Evolutionary conservation across 352 stramenopile genomes (phyloP).

Genomic region (Phytophthora quininea): DNA sequence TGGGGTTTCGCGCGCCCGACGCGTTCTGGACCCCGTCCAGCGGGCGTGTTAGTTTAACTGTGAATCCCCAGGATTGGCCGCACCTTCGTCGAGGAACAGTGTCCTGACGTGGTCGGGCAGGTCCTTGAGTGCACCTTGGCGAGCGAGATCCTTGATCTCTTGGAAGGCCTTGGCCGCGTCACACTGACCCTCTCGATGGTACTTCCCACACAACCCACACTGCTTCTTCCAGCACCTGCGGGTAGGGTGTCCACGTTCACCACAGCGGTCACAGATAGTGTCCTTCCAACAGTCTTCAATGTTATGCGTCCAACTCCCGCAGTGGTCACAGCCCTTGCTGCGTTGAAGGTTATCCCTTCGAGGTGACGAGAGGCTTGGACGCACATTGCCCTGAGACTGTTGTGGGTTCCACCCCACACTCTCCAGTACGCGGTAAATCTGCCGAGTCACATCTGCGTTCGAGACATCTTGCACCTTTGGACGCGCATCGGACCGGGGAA

Average conservation of each 20-base stretch:
- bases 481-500: no score
- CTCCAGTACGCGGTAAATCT: no score
- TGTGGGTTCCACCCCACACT: not conserved
- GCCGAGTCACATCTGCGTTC: no score
- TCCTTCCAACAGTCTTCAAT: not conserved
- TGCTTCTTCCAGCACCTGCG: not conserved
- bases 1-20: no score
- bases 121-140: not conserved
- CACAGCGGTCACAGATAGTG: not conserved
- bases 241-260: not conserved
- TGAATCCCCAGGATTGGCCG: not conserved
- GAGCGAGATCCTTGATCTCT: not conserved
- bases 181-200: not conserved
- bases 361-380: not conserved
- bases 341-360: not conserved
- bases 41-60: no score
- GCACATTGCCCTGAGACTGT: not conserved
- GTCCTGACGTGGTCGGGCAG: not conserved
- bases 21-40: no score
- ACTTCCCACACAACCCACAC: not conserved
- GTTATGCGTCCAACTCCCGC: not conserved
- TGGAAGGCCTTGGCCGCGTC: not conserved
- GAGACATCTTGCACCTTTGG: no score
- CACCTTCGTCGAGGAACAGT: not conserved
- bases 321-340: not conserved